Evolutionary conservation across 495 filamentous ascomycete genomes (phyloP).

Genomic region (Aspergillus haitiensis): DNA sequence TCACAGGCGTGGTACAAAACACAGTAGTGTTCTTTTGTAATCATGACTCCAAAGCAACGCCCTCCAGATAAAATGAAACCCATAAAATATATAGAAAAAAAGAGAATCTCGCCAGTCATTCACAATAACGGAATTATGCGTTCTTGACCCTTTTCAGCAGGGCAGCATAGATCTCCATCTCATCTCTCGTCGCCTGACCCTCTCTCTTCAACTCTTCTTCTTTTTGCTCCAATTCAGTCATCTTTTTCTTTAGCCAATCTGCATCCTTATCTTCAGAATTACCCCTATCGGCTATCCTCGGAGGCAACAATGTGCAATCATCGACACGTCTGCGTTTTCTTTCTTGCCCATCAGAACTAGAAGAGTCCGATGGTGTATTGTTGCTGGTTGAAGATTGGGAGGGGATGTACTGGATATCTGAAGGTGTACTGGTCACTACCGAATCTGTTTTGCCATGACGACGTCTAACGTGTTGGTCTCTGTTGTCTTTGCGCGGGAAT

Average conservation of each 20-base stretch:
- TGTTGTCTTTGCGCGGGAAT: not conserved
- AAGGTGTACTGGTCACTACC: not conserved
- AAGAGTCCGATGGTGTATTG: not conserved
- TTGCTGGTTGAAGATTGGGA: not conserved
- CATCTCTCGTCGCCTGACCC: not conserved
- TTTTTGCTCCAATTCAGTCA: not conserved
- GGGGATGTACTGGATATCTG: not conserved
- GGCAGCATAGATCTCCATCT: not conserved
- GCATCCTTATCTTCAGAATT: not conserved
- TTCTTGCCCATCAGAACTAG: not conserved
- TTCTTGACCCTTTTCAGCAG: too few relatives aligned
- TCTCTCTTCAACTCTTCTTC: not conserved
- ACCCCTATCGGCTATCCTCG: not conserved
- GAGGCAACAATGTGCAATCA: not conserved
- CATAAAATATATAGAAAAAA: too few relatives aligned
- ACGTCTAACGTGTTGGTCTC: not conserved
- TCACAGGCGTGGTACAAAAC: too few relatives aligned
- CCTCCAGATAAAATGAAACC: too few relatives aligned
- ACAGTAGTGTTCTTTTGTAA: too few relatives aligned
- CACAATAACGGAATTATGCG: too few relatives aligned
- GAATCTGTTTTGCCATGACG: not conserved
- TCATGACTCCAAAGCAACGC: too few relatives aligned
- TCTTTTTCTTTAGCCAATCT: not conserved
- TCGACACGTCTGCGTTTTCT: not conserved
- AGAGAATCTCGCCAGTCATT: too few relatives aligned